A percentile compares a stretch with the other conserved stretches of the same genome.
These are phyloP conservation scores for Meripilus lineatus DNA, from an alignment of 1,284 basidiomycete species.

Conservation along the genomic window DNA sequence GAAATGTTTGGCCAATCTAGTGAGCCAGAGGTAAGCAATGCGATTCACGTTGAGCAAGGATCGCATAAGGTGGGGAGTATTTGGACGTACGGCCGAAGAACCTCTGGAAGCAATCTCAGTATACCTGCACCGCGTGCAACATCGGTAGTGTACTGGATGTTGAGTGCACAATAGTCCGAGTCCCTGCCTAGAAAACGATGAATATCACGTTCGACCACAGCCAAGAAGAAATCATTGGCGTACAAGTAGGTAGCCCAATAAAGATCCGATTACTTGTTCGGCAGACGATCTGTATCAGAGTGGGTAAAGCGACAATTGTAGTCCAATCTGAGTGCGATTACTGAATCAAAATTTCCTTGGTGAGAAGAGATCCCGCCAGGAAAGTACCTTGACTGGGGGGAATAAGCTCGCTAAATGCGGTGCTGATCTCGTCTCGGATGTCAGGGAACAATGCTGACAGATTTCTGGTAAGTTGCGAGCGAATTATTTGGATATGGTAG, in stretches of 20 bases:
- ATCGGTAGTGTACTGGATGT: constrained; percentile 27
- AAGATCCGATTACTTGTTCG: constrained; percentile 36
- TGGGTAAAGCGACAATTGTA: too few relatives aligned
- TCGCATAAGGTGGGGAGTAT: neutral
- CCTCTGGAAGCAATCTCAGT: constrained; percentile 32
- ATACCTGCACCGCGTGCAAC: constrained; percentile 21
- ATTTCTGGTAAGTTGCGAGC: constrained; percentile 26
- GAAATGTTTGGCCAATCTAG: constrained; percentile 19
- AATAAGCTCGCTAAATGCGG: constrained; percentile 26
- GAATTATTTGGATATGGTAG: constrained; percentile 1
- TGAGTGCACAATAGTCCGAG: constrained; percentile 31
- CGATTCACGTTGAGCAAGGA: neutral
- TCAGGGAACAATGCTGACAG: constrained; percentile 21
- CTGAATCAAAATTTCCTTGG: too few relatives aligned
- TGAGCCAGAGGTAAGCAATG: constrained; percentile 13
- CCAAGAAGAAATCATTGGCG: constrained; percentile 22
- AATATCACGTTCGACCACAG: constrained; percentile 31
- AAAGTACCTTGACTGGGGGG: constrained; percentile 14
- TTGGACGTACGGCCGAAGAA: constrained; percentile 33
- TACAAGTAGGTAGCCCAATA: constrained; percentile 37
- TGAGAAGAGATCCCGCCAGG: too few relatives aligned
- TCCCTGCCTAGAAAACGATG: constrained; percentile 18
- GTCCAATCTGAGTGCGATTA: too few relatives aligned
- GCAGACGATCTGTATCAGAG: constrained; percentile 14
- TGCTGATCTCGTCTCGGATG: constrained; percentile 28